Conservation (phyloP, 2,329 filamentous ascomycete genomes). For the Pseudopithomyces chartarum region DNA sequence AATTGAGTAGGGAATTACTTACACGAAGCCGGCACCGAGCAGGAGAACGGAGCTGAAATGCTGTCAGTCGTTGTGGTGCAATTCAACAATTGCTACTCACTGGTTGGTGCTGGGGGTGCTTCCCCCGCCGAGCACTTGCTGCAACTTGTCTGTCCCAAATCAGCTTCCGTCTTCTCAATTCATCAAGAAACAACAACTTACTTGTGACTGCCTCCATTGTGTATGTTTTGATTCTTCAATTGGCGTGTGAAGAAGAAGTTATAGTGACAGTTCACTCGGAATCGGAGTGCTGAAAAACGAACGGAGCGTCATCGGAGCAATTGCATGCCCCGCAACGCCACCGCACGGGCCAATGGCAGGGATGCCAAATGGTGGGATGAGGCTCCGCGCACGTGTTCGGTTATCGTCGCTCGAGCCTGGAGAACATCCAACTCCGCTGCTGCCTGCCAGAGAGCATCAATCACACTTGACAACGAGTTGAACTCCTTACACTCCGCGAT, state of each 20-base stretch:
- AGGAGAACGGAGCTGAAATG: constrained; percentile 41
- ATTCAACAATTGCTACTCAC: constrained; percentile 28
- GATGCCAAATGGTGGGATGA: constrained; percentile 18
- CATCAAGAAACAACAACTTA: constrained; percentile 12
- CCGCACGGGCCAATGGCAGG: constrained; percentile 19
- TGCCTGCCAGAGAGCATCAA: constrained; percentile 17
- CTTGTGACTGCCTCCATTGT: constrained; percentile 47
- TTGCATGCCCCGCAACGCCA: constrained; percentile 24
- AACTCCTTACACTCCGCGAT: not conserved
- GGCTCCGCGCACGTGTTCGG: constrained; percentile 9
- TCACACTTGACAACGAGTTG: constrained; percentile 10
- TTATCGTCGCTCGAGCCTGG: constrained; percentile 10
- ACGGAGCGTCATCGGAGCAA: constrained; percentile 36
- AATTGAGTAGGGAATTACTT: constrained; percentile 13
- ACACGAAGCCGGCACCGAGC: constrained; percentile 48
- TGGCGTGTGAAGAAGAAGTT: constrained; percentile 28
- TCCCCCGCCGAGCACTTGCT: constrained; percentile 33
- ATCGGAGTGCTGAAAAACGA: constrained; percentile 30
- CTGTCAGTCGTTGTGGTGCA: constrained; percentile 19
- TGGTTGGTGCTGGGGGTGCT: constrained; percentile 31
- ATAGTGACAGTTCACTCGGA: constrained; percentile 33
- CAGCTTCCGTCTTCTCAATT: constrained; percentile 20
- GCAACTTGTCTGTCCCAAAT: constrained; percentile 35
- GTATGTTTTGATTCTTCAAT: constrained; percentile 15
- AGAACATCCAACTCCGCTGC: constrained; percentile 7